These are phyloP conservation scores for Phyllosticta citribraziliensis DNA, from an alignment of 2,329 filamentous ascomycete species.

Conservation along the genomic window DNA sequence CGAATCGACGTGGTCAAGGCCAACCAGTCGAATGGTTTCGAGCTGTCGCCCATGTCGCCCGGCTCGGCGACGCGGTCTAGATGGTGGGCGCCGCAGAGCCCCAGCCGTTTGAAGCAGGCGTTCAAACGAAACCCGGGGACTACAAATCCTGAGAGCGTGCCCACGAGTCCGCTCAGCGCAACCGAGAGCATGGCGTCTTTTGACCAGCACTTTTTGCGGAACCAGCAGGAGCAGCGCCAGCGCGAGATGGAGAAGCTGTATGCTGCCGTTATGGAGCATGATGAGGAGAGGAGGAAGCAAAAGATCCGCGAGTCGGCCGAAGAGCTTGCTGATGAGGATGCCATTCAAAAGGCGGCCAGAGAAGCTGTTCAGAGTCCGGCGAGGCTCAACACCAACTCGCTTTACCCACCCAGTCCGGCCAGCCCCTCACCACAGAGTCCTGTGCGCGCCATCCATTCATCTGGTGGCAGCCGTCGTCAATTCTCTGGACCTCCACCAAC, in stretches of 20 bases:
- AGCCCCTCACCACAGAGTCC: conserved; percentile 32
- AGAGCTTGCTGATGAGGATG: conserved; percentile 15
- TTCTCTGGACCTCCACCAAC: conserved; percentile 1
- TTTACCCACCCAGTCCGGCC: conserved; percentile 15
- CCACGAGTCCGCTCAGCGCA: conserved; percentile 30
- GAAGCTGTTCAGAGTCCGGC: background rate
- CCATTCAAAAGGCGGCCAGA: conserved; percentile 14
- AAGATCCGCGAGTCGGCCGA: conserved; percentile 16
- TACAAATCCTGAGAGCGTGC: conserved; percentile 17
- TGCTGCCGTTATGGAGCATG: conserved; percentile 83
- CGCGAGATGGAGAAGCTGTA: conserved; percentile 85
- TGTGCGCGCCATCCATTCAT: conserved; percentile 35
- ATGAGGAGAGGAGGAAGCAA: conserved; percentile 42
- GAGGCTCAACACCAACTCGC: conserved; percentile 19
- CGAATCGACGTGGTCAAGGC: conserved; percentile 47
- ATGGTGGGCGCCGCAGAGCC: conserved; percentile 17
- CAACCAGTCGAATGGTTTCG: conserved; percentile 23
- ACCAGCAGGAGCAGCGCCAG: conserved; percentile 65
- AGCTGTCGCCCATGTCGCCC: conserved; percentile 24
- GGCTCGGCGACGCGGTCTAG: conserved; percentile 13
- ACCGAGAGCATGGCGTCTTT: conserved; percentile 58
- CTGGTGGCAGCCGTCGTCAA: conserved; percentile 1
- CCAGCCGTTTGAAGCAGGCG: conserved; percentile 15
- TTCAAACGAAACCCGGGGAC: conserved; percentile 17
- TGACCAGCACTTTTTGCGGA: conserved; percentile 65